These are phyloP conservation scores for Zymoseptoria passerinii DNA, from an alignment of 2,329 filamentous ascomycete genomes.

Conservation along the genomic window DNA sequence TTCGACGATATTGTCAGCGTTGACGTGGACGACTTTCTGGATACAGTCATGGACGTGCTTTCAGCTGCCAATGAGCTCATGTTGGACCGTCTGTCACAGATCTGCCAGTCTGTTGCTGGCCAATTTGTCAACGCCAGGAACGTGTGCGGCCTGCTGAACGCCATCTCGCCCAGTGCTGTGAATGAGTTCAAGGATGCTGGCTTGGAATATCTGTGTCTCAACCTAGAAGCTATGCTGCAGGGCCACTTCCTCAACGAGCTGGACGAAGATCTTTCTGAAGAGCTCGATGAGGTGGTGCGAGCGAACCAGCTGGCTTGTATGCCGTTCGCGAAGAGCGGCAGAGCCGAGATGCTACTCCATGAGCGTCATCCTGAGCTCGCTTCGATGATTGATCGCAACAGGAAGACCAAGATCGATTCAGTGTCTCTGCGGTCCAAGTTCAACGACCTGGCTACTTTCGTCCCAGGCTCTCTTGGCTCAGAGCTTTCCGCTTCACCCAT, in stretches of 20 bases:
- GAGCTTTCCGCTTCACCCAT: slow-evolving; percentile 38
- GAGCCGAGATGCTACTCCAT: slow-evolving; percentile 57
- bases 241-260: slow-evolving; percentile 77
- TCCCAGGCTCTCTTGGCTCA: slow-evolving; percentile 60
- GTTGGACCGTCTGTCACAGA: slow-evolving; percentile 81
- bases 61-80: slow-evolving; percentile 87
- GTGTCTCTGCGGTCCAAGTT: slow-evolving; percentile 59
- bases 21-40: slow-evolving; percentile 76
- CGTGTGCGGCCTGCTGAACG: slow-evolving; percentile 75
- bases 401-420: slow-evolving; percentile 62
- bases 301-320: slow-evolving; percentile 72
- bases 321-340: slow-evolving; percentile 68
- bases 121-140: slow-evolving; percentile 79
- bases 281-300: slow-evolving; percentile 72
- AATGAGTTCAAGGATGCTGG: slow-evolving; percentile 80
- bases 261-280: slow-evolving; percentile 70
- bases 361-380: slow-evolving; percentile 57
- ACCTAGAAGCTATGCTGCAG: slow-evolving; percentile 85
- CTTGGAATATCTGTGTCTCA: slow-evolving; percentile 83
- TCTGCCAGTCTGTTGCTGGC: slow-evolving; percentile 78
- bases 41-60: slow-evolving; percentile 86
- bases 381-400: slow-evolving; percentile 59
- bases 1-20: slow-evolving; percentile 65
- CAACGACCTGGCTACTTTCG: slow-evolving; percentile 58
- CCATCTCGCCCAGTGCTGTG: slow-evolving; percentile 74